Evolutionary conservation across 768 basidiomycete species (phyloP).

Genomic region (Myochromella boudieri): DNA sequence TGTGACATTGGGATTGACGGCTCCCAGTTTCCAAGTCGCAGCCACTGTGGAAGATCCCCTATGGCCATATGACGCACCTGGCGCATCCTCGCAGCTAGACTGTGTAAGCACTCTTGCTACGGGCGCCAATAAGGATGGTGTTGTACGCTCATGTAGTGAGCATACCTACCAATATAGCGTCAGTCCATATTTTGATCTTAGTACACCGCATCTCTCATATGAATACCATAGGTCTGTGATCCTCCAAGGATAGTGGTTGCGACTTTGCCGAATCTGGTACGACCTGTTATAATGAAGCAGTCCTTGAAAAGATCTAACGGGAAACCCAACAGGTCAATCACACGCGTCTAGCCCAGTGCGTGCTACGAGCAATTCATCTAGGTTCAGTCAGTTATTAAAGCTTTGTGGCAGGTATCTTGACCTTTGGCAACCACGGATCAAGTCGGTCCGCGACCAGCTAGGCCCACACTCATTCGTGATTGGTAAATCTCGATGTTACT

Average conservation of each 20-base stretch:
- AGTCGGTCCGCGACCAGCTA: slow-evolving; percentile 43
- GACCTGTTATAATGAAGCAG: too few species aligned
- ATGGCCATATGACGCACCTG: slow-evolving; percentile 47
- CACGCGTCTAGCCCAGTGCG: slow-evolving; percentile 47
- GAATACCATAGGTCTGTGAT: slow-evolving; percentile 34
- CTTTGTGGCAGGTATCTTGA: slow-evolving; percentile 55
- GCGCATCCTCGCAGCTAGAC: slow-evolving; percentile 42
- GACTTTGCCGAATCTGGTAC: slow-evolving; percentile 48
- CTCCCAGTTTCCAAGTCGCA: slow-evolving; percentile 47
- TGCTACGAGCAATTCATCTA: background rate
- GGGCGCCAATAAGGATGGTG: slow-evolving; percentile 39
- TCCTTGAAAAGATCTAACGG: background rate
- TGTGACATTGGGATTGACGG: slow-evolving; percentile 30
- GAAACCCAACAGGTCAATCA: slow-evolving; percentile 46
- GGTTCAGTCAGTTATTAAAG: too few species aligned
- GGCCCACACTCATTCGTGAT: slow-evolving; percentile 50
- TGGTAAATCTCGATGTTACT: slow-evolving; percentile 27
- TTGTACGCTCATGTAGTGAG: slow-evolving; percentile 50
- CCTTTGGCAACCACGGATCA: slow-evolving; percentile 54
- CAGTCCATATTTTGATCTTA: slow-evolving; percentile 20
- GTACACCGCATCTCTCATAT: too few species aligned
- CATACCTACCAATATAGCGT: slow-evolving; percentile 57
- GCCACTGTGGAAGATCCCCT: slow-evolving; percentile 51
- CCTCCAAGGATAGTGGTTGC: slow-evolving; percentile 42
- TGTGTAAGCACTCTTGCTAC: slow-evolving; percentile 50